Evolutionary conservation across 2,329 filamentous ascomycete species (phyloP).

Genomic region (Aureobasidium sp.): DNA sequence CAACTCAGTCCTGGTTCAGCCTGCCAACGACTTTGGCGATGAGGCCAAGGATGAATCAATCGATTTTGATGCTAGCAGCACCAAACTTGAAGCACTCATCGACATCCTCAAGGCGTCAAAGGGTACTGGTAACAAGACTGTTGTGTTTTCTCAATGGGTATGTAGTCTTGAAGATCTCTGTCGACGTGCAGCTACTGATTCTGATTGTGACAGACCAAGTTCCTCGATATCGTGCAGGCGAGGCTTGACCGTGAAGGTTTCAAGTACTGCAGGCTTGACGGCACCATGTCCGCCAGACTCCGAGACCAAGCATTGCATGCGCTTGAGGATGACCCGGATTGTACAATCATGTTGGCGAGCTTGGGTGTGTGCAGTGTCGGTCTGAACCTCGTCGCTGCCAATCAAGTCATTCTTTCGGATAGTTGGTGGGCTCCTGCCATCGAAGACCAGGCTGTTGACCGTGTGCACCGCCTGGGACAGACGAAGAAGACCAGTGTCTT

Average conservation of each 20-base stretch:
- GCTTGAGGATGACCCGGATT: constrained; percentile 58
- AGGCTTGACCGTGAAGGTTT: constrained; percentile 55
- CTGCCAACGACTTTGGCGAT: constrained; percentile 45
- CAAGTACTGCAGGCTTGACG: constrained; percentile 66
- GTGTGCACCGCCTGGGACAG: constrained; percentile 79
- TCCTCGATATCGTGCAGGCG: constrained; percentile 61
- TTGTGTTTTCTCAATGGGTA: constrained; percentile 66
- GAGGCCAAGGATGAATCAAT: constrained; percentile 35
- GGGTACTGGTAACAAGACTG: constrained; percentile 57
- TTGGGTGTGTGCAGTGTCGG: constrained; percentile 77
- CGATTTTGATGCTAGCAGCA: constrained; percentile 58
- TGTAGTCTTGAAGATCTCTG: constrained; percentile 31
- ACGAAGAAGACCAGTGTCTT: constrained; percentile 70
- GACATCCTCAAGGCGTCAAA: constrained; percentile 64
- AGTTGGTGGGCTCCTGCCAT: constrained; percentile 92
- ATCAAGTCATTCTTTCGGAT: constrained; percentile 76
- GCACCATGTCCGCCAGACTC: constrained; percentile 60
- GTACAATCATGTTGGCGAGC: constrained; percentile 71
- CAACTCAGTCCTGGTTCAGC: constrained; percentile 52
- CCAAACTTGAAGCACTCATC: constrained; percentile 72
- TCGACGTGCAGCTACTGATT: neutral
- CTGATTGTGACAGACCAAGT: constrained; percentile 32
- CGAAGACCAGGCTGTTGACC: constrained; percentile 83
- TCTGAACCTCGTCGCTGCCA: constrained; percentile 75
- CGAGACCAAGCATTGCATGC: constrained; percentile 65